Conservation (phyloP, 495 filamentous ascomycete genomes). For the Immersiella caudata region DNA sequence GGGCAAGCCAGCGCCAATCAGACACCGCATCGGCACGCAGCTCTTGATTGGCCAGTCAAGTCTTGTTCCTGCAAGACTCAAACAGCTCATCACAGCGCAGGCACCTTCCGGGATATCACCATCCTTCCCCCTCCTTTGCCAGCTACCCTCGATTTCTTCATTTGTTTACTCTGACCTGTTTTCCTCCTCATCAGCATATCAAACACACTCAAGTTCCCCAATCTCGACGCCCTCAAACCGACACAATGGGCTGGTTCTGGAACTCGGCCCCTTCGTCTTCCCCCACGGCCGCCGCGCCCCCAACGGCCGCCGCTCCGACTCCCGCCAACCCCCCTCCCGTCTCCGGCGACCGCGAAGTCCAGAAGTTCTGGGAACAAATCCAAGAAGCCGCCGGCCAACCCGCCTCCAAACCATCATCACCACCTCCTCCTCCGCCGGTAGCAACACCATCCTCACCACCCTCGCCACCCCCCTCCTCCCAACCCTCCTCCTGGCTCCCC, state of each 20-base stretch:
- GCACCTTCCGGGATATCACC: constrained; percentile 2
- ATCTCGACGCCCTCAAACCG: background rate
- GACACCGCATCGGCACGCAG: background rate
- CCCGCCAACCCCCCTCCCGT: constrained; percentile 28
- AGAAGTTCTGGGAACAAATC: constrained; percentile 46
- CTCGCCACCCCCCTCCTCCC: background rate
- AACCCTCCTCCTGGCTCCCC: constrained; percentile 26
- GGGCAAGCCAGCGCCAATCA: constrained; percentile 11
- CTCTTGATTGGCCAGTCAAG: constrained; percentile 5
- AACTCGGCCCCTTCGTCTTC: constrained; percentile 29
- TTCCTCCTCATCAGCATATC: background rate
- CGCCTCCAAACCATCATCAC: background rate
- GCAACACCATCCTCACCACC: too few species aligned
- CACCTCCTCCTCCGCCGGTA: too few species aligned
- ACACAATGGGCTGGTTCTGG: constrained; percentile 60
- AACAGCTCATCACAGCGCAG: background rate
- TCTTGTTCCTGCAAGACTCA: constrained; percentile 1
- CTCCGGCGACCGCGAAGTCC: constrained; percentile 44
- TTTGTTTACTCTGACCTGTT: background rate
- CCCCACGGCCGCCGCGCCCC: constrained; percentile 15
- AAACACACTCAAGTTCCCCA: constrained; percentile 10
- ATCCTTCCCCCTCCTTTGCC: constrained; percentile 6
- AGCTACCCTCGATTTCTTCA: constrained; percentile 2
- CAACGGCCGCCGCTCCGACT: constrained; percentile 3
- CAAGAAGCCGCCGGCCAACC: constrained; percentile 32